These are phyloP conservation scores for Asterella californica DNA, from an alignment of 225 moss, liverwort and hornwort genomes.

Conservation along the genomic window DNA sequence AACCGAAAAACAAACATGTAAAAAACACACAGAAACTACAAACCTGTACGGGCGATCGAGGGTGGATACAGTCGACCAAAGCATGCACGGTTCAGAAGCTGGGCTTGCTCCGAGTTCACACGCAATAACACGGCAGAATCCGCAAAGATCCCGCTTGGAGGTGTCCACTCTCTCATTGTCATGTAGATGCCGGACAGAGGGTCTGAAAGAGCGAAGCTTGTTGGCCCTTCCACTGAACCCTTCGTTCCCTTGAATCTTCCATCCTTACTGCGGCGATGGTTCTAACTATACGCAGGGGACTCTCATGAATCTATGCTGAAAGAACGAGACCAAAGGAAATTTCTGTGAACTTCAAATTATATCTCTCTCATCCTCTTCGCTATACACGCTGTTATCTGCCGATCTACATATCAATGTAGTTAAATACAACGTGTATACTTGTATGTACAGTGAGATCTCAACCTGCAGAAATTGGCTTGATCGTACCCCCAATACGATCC, in stretches of 20 bases:
- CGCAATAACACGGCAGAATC: constrained; percentile 56
- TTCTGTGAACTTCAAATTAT: too few relatives aligned
- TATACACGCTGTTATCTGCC: too few relatives aligned
- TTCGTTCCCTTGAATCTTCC: constrained; percentile 21
- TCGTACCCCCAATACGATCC: too few relatives aligned
- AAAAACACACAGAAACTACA: neutral
- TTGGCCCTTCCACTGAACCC: constrained; percentile 74
- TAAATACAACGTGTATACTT: too few relatives aligned
- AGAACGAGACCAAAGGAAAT: neutral
- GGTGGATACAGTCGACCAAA: constrained; percentile 65
- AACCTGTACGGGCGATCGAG: neutral
- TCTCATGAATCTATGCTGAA: neutral
- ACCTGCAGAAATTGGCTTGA: too few relatives aligned
- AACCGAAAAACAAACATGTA: neutral
- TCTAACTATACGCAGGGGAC: neutral
- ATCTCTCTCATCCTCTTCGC: too few relatives aligned
- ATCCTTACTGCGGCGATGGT: constrained; percentile 1
- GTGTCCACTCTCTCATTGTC: constrained; percentile 63
- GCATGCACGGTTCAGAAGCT: constrained; percentile 67
- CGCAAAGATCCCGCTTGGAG: constrained; percentile 52
- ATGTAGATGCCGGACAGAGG: constrained; percentile 69
- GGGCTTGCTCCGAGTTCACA: constrained; percentile 48
- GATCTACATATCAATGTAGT: too few relatives aligned
- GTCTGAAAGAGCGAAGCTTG: constrained; percentile 60
- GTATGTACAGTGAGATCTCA: too few relatives aligned